Evolutionary conservation across 768 basidiomycete species (phyloP), one percentile per base, ranked within the genome.

Genomic region (Xerocomus brunneocitrinus): DNA sequence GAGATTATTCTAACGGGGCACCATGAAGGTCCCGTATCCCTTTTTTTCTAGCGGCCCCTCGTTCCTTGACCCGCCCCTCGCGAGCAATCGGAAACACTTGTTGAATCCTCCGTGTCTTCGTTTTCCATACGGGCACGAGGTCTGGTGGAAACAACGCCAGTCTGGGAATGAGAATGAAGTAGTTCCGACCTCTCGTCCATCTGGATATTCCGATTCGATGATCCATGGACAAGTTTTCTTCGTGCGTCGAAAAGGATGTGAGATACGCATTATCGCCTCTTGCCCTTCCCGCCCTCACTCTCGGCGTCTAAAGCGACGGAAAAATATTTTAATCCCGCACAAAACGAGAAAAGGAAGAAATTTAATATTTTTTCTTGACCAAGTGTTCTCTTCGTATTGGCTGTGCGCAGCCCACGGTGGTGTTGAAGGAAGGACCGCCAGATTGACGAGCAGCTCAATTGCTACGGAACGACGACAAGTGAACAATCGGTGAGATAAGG

Each of bases 391-490:
- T n/a, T 49, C 40, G 24, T 7, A 24, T 35, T 19, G 30, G 25
- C 30, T 25, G 31, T 22, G 19, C 45, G 41, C 28, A 55, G 56
- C 27, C 57, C 38, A 38, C n/a, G 38, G 19, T 9, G 38, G 38
- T 22, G 19, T 39, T 22, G 28, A 8, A 12, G 25, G n/a, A 45
- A 45, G 25, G 28, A 16, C 27, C 16, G 7, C 25, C 42, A 43
- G 27, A 27, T 43, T 49, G 43, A 22, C 36, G 14, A 38, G 27
- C 47, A 35, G 64, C 61, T 19, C 38, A 61, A 57, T 22, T 24
- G 63, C 66, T 58, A 64, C 57, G 64, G 63, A 68, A 67, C 55
- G 66, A 67, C 51, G 68, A 59, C 53, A 53, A 72, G 52, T 14
- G 56, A 59, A n/a, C 59, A 45, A 16, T 54, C 10, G 53, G 63